A percentile compares a stretch with the other conserved stretches of the same genome.
phyloP scores from a whole-genome alignment of 306 rosid species.

The Corylus avellana region DNA sequence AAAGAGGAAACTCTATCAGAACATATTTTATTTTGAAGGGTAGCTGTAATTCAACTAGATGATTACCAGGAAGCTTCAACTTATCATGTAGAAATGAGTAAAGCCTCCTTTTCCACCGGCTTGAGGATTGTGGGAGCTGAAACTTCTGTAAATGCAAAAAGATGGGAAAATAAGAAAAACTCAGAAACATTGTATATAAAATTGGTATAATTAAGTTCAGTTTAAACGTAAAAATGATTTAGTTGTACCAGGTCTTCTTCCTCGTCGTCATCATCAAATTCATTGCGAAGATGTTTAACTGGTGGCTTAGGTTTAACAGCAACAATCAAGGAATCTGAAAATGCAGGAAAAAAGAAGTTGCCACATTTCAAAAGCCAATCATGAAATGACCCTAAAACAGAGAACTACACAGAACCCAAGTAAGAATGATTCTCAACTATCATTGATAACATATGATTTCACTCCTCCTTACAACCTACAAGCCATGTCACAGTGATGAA shows the following conservation, averaged over 20 bases:
- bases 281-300: slow-evolving; percentile 46
- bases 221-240: slow-evolving; percentile 18
- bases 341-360: slow-evolving; percentile 8
- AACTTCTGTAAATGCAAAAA: slow-evolving; percentile 61
- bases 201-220: slow-evolving; percentile 7
- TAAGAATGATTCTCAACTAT: neutral
- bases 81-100: slow-evolving; percentile 76
- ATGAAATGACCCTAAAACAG: neutral
- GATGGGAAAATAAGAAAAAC: slow-evolving; percentile 19
- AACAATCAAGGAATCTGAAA: slow-evolving; percentile 74
- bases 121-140: slow-evolving; percentile 83
- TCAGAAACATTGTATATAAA: neutral
- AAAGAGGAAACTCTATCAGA: slow-evolving; percentile 34
- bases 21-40: slow-evolving; percentile 17
- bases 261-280: slow-evolving; percentile 63
- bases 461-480: neutral
- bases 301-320: slow-evolving; percentile 97
- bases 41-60: slow-evolving; percentile 19
- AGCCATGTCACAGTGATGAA: neutral
- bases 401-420: neutral
- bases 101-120: slow-evolving; percentile 77
- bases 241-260: slow-evolving; percentile 82
- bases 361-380: neutral
- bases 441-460: neutral
- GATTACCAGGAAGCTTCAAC: slow-evolving; percentile 84